Evolutionary conservation across 805 yeast genomes (phyloP), one percentile per base, ranked within the genome.

Genomic region (Candida silvatica): DNA sequence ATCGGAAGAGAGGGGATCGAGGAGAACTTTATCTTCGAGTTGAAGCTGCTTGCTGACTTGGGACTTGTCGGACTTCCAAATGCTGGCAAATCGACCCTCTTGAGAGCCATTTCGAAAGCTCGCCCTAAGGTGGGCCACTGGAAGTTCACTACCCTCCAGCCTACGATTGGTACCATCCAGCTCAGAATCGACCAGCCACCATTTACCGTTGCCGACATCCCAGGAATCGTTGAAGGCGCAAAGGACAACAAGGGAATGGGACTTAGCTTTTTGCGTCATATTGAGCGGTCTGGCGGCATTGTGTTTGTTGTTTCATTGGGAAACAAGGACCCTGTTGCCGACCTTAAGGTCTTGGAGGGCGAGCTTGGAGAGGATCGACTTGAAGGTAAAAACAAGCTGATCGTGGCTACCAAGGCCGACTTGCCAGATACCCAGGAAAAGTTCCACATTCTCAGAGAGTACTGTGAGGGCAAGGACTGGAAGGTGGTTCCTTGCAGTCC

Each of bases 401-500:
- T 92, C 14, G 83, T 88, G 7, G 96, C 90, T 12, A 88, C 96
- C n/a, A 92, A 92, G 57, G 97, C 96, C 1, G 98, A 92, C 54
- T 48, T 84, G 16, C 71, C 69, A 29, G 70, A 60, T 2, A 59
- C 80, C 2, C 63, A 68, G 27, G 64, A 60, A 4, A 72, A 66
- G 31, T 90, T 62, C 45, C 29, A 30, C 2, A 39, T 36, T 6
- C 60, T 92, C 35, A 62, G 61, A 30, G 51, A 54, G 0, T 71
- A 58, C 46, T 71, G 74, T n/a, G 54, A 55, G 5, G 42, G 45
- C 14, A 55, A 56, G 27, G 45, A 45, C 4, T 86, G 95, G 94
- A 73, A 75, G 38, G 66, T 76, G 15, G 69, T 87, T 3, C 97
- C 97, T 0, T 80, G 88, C 29, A 83, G 95, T 59, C 96, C 97